Base-by-base conservation (phyloP, 805 yeast genomes). In the Saccharomyces mikatae region DNA sequence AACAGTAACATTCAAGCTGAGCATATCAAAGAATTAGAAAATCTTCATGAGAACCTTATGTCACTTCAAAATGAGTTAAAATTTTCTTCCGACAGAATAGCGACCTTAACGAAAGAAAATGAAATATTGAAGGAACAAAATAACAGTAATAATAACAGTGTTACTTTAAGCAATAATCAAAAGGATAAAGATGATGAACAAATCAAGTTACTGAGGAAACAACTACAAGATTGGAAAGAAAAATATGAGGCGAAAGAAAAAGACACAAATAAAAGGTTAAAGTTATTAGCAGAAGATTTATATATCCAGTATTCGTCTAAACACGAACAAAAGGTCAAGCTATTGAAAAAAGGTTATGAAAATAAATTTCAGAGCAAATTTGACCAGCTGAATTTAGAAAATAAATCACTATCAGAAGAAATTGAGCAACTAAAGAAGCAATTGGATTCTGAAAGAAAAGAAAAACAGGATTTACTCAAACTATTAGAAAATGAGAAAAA, bases 301-400 rank as follows among this genome's bases (percentile, higher is more conserved):
- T 87, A 87, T 62, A 75, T 80, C 41, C 90, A 85, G 64, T 87
- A 87, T 63, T 80, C 89, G 2, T 82, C 84, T 50, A 87, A 88
- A 64, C 95, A 88, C 63, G 88, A 84, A 57, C 79, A 80, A 52
- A 87, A 87, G 67, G 86, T 87, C 8, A 76, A 77, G 13, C 78
- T 81, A 31, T 71, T 84, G 62, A 84, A 81, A 64, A 76, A 78
- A 54, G 82, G 81, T 2, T 81, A 80, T 63, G 86, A 82, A 60
- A 70, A 72, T 31, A 81, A 79, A 61, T 80, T 79, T 75, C 71
- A 76, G 50, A 65, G 67, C 57, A 79, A 75, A 62, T 71, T 74
- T 57, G 75, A 71, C 49, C 75, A 71, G 54, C 64, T 75, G 26
- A 69, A 70, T 11, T 60, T 69, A 46, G 81, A 80, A 56, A 77